Conservation (phyloP, 1,139 yeast genomes). For the Debaryomyces coudertii region DNA sequence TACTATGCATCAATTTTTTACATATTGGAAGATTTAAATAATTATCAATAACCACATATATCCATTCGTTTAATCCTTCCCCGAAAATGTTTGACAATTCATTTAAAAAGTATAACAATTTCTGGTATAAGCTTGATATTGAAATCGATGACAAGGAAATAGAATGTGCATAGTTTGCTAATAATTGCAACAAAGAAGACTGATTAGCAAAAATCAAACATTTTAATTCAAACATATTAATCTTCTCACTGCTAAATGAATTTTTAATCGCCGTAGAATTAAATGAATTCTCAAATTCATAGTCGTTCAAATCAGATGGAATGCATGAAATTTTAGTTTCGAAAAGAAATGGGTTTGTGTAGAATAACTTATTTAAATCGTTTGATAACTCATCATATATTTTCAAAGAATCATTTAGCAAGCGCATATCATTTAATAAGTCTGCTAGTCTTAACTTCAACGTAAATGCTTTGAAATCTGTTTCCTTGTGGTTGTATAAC, state of each 20-base stretch:
- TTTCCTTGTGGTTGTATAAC: conserved; percentile 31
- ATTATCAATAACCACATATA: conserved; percentile 33
- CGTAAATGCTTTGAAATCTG: conserved; percentile 15
- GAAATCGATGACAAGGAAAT: conserved; percentile 38
- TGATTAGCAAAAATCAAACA: conserved; percentile 34
- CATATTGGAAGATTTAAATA: conserved; percentile 34
- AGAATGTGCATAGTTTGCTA: conserved; percentile 32
- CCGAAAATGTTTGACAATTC: conserved; percentile 33
- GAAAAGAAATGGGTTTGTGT: conserved; percentile 25
- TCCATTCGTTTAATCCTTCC: conserved; percentile 30
- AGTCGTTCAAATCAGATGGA: conserved; percentile 18
- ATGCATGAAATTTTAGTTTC: conserved; percentile 13
- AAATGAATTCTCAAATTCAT: conserved; percentile 22
- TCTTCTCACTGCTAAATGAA: conserved; percentile 15
- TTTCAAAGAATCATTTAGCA: conserved; percentile 60
- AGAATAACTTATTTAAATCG: conserved; percentile 25
- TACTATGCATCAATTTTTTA: conserved; percentile 23
- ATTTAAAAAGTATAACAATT: conserved; percentile 39
- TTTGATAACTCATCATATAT: conserved; percentile 44
- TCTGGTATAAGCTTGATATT: conserved; percentile 37
- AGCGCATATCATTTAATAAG: conserved; percentile 48
- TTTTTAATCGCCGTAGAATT: conserved; percentile 16
- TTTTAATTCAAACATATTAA: conserved; percentile 30
- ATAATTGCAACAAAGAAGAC: conserved; percentile 29
- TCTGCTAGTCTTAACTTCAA: conserved; percentile 30